These are phyloP conservation scores for Diaporthe sp. DNA, from an alignment of 2,329 filamentous ascomycete species.

Conservation along the genomic window DNA sequence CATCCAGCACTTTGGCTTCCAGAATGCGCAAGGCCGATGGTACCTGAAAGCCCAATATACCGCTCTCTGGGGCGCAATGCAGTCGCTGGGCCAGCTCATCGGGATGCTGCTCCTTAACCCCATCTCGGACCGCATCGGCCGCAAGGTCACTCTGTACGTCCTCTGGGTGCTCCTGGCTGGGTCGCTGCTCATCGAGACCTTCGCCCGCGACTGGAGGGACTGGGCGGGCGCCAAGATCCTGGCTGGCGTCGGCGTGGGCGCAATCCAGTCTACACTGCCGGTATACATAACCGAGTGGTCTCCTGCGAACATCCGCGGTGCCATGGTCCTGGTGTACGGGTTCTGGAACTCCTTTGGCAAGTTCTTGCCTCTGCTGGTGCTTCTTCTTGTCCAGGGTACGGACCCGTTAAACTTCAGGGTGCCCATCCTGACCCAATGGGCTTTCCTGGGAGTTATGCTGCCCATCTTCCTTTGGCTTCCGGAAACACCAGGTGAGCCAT, in stretches of 20 bases:
- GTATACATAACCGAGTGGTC: conserved; percentile 43
- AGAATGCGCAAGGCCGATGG: conserved; percentile 31
- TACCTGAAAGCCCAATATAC: conserved; percentile 40
- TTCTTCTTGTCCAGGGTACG: conserved; percentile 27
- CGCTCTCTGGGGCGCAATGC: conserved; percentile 41
- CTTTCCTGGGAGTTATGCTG: conserved; percentile 43
- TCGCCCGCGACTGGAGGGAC: conserved; percentile 40
- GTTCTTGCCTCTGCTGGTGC: neutral
- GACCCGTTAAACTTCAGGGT: conserved; percentile 38
- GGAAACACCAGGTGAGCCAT: conserved; percentile 37
- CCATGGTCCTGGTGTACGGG: conserved; percentile 40
- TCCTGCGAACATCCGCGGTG: conserved; percentile 41
- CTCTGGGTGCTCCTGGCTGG: conserved; percentile 41
- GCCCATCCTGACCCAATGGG: conserved; percentile 43
- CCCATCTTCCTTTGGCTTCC: conserved; percentile 44
- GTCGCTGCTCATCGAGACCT: conserved; percentile 34
- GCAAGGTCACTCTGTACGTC: conserved; percentile 42
- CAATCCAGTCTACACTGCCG: conserved; percentile 42
- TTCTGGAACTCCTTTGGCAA: conserved; percentile 39
- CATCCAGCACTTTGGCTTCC: conserved; percentile 41
- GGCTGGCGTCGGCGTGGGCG: conserved; percentile 41
- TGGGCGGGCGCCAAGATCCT: conserved; percentile 42
- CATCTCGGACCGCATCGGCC: conserved; percentile 38
- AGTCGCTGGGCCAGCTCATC: conserved; percentile 42
- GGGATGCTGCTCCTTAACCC: conserved; percentile 41